Evolutionary conservation across 2,329 filamentous ascomycete species (phyloP), one percentile per base, ranked within the genome.

Genomic region (Raffaelea ambrosiae): DNA sequence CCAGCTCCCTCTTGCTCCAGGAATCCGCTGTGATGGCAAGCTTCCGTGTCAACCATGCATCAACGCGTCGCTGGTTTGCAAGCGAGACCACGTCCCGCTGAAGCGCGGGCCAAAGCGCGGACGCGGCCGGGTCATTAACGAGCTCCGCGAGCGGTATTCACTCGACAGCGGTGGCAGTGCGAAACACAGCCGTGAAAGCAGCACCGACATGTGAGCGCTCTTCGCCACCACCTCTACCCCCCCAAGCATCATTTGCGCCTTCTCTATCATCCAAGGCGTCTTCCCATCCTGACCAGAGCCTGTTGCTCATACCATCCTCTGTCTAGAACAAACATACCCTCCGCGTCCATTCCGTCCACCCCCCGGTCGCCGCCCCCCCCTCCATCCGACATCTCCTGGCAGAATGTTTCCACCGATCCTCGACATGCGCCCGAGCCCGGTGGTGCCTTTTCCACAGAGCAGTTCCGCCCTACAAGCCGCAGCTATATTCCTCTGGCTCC

Each of bases 41-140:
- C 66, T 64, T 43, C 75, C 78, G 4, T 83, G 79, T 65, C 76
- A 78, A 61, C 80, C 81, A 58, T 83, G 79, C 60, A 63, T 70
- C 46, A 73, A 73, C 49, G 76, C 78, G 26, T 71, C 74, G 21
- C 69, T 83, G 51, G 71, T 66, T n/a, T 83, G 79, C 65, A 82
- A 78, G 54, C 77, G 79, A 60, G 79, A 82, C 56, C 77, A 80
- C 56, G 73, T 83, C 40, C 79, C 79, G 14, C 76, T 79, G 61
- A 81, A 81, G 62, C 76, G 81, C 55, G 79, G 79, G 3, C 79
- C 79, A 13, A 83, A 82, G 57, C 74, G 76, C 23, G 78, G 76
- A 44, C 72, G 76, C 51, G 79, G 79, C 31, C 76, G 79, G 54
- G 77, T 83, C 38, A 78, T 83, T 49, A 79, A 78, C 51, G 77